phyloP scores from a whole-genome alignment of 2,329 filamentous ascomycete genomes.

The Cryoendolithus antarcticus region DNA sequence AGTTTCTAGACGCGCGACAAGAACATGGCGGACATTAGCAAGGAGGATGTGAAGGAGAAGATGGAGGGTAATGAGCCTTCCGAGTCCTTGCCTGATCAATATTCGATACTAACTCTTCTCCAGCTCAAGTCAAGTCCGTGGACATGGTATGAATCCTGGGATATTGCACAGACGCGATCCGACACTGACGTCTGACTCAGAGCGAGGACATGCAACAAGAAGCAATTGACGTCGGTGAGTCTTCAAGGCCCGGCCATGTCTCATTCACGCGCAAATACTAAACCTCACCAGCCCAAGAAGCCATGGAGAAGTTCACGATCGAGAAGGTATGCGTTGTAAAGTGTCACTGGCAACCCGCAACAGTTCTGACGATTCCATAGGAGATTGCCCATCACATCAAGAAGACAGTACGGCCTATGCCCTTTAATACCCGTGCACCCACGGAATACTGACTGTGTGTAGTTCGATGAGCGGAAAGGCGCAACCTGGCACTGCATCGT shows the following conservation, averaged over 20 bases:
- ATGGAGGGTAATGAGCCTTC: slow-evolving; percentile 50
- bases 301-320: slow-evolving; percentile 59
- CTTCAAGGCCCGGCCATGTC: no score
- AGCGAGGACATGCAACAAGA: slow-evolving; percentile 96
- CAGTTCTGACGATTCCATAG: slow-evolving; percentile 31
- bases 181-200: slow-evolving; percentile 35
- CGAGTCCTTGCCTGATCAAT: no score
- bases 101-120: slow-evolving; percentile 8
- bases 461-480: slow-evolving; percentile 96
- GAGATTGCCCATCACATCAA: slow-evolving; percentile 96
- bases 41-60: slow-evolving; percentile 45
- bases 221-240: slow-evolving; percentile 85
- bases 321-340: slow-evolving; percentile 46
- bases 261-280: no score
- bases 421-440: no score
- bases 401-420: slow-evolving; percentile 52
- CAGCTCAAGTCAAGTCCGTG: slow-evolving; percentile 93
- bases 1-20: no score
- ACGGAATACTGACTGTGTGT: slow-evolving; percentile 7
- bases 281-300: slow-evolving; percentile 46
- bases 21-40: not conserved
- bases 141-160: slow-evolving; percentile 67
- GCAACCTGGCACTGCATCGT: slow-evolving; percentile 99
- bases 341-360: no score
- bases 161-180: not conserved